Evolutionary conservation across 2,329 filamentous ascomycete genomes (phyloP), one percentile per base, ranked within the genome.

Genomic region (Fusarium pseudonygamai): DNA sequence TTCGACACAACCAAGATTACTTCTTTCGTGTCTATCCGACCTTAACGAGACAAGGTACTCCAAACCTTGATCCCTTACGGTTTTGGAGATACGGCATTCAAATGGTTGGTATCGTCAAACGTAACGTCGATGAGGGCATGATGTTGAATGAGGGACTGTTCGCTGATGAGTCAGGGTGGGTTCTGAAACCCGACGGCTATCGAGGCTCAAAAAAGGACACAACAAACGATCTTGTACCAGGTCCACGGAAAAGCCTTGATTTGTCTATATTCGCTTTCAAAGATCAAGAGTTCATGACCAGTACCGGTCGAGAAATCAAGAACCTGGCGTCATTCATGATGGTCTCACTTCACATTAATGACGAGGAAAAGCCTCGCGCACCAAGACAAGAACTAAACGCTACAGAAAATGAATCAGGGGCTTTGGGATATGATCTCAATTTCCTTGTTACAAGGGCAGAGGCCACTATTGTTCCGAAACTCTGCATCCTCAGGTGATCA

Each of bases 31-130:
- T 55, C 8, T 6, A 13, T n/a, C 36, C 50, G 2, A 4, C 0
- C 20, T 0, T 2, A 0, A 6, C 4, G 0, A 18, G 3, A 7
- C 7, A 0, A 4, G 0, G 0, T 5, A 1, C 14, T 3, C 7
- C 36, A n/a, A 55, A 40, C 0, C 20, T 55, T 2, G 3, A 18
- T 4, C 50, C 50, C 0, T 3, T 30, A 1, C 11, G 4, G 0
- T 11, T 37, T 6, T 55, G 24, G 50, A n/a, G 15, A 55, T 8
- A n/a, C 2, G 50, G 50, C 1, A 1, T 55, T 1, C 50, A 55
- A 0, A 55, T 55, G 24, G 50, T 20, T 18, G 20, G 0, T 0
- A 40, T 55, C 0, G 3, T 0, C 10, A 3, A 20, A 6, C 2
- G 28, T 0, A 3, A 5, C 0, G 2, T 39, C 0, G 26, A 55